Base-by-base conservation (phyloP, 768 basidiomycete species). In the Kwoniella bestiolae region DNA sequence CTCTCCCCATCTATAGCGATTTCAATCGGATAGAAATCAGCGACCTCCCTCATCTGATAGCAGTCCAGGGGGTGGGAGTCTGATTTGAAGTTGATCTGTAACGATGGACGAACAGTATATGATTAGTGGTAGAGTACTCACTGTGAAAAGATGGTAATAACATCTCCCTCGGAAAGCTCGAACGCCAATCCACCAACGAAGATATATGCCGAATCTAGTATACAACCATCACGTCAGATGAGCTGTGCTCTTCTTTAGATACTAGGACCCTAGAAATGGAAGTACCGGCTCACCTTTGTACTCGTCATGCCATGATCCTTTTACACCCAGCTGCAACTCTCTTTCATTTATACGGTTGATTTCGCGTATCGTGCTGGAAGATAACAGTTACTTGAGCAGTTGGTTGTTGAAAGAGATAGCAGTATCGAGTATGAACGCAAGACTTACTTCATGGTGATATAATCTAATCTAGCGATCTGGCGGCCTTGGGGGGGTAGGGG, bases 101-200 rank as follows among this genome's bases (percentile, higher is more conserved):
- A n/a, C n/a, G n/a, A n/a, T n/a, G n/a, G n/a, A n/a, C n/a, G n/a
- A n/a, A n/a, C n/a, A n/a, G n/a, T n/a, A n/a, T n/a, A n/a, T n/a
- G n/a, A n/a, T n/a, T n/a, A n/a, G n/a, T n/a, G n/a, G n/a, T n/a
- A n/a, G n/a, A n/a, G 46, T 26, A 84, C 91, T 80, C 75, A 96
- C 94, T 99, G 96, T 18, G 95, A 98, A 83, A 97, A 95, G 64
- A 98, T 93, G 16, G 93, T 88, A 70, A 98, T 90, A 18, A 99
- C 92, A 78, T 99, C 96, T 61, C 96, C 96, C 82, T 99, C 96
- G 2, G 96, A 96, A 52, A 98, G 84, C 70, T 94, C 93, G 72
- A 85, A 87, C 68, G 89, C 85, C 31, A 99, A 85, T 21, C 95
- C 94, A 46, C 96, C 94, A 61, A 92, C 84, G 79, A 93, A 96